Evolutionary conservation across 2,329 filamentous ascomycete genomes (phyloP), one percentile per base, ranked within the genome.

Genomic region (Scedosporium apiospermum): DNA sequence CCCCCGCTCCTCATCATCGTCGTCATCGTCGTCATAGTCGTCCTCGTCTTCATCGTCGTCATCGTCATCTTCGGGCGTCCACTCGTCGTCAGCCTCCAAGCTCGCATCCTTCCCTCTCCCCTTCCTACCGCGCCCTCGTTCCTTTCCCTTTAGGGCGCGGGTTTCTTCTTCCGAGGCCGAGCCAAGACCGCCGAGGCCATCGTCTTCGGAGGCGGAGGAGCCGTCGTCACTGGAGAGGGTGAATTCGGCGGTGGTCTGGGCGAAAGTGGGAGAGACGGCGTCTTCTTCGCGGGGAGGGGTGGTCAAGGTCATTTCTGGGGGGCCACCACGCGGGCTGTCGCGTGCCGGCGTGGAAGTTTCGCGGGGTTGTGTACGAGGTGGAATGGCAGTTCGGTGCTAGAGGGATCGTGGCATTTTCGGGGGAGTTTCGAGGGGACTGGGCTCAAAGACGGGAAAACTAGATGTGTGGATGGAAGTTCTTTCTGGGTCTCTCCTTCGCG

Each of bases 161-260:
- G 42, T 26, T 12, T 57, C 53, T 26, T 26, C 27, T 6, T 57
- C 53, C 14, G n/a, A 16, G n/a, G 27, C 53, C 30, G 30, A 34
- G 30, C 30, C 30, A 12, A 6, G n/a, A 3, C 6, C 53, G 21
- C 14, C 14, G 53, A 57, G 12, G 53, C 16, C 53, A 57, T 34
- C 53, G 21, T 16, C 14, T 16, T 16, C 23, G 46, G 51, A 41
- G 38, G 16, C 44, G 55, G 41, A 21, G 55, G 41, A 14, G 38
- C 72, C 71, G 65, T 74, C 71, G 67, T 69, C 71, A 66, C 72
- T 71, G 63, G 76, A 73, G 60, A 75, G 71, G 59, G 64, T 68
- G 65, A 75, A 71, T 58, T 76, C 74, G 57, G 71, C 70, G 53
- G 73, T 72, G 41, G 74, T 76, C 67, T 75, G 75, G 60, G 75